Conservation (phyloP, 257 asterid genomes). For the Ocimum tenuiflorum region DNA sequence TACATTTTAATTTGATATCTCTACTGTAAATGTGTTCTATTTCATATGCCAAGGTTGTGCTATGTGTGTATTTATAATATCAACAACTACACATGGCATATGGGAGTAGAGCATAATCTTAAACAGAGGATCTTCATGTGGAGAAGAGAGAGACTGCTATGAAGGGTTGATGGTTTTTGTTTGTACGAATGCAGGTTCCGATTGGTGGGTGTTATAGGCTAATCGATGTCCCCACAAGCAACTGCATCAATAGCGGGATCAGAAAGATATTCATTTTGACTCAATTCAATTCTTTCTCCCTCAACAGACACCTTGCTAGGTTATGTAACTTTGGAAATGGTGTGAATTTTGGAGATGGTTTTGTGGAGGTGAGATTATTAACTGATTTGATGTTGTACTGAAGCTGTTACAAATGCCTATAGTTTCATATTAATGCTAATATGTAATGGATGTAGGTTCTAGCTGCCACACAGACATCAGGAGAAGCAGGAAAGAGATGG, state of each 20-base stretch:
- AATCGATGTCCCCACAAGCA: conserved; percentile 92
- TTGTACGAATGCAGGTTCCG: conserved; percentile 60
- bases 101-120: no score
- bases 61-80: no score
- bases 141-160: no score
- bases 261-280: conserved; percentile 81
- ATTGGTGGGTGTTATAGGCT: conserved; percentile 93
- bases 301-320: conserved; percentile 84
- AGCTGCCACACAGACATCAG: conserved; percentile 97
- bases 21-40: no score
- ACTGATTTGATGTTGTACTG: no score
- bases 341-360: conserved; percentile 82
- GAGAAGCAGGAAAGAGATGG: conserved; percentile 88
- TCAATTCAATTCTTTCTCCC: conserved; percentile 91
- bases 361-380: conserved; percentile 67
- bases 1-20: no score
- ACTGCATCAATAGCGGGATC: conserved; percentile 95
- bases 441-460: conserved; percentile 45
- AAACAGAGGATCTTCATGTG: no score
- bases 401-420: no score
- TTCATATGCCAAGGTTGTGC: no score
- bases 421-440: background rate
- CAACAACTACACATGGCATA: no score
- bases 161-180: background rate
- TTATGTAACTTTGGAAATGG: conserved; percentile 74